A percentile compares a stretch with the other conserved stretches of the same genome.
Conservation (phyloP, 768 basidiomycete species). For the Tylopilus sp. region DNA sequence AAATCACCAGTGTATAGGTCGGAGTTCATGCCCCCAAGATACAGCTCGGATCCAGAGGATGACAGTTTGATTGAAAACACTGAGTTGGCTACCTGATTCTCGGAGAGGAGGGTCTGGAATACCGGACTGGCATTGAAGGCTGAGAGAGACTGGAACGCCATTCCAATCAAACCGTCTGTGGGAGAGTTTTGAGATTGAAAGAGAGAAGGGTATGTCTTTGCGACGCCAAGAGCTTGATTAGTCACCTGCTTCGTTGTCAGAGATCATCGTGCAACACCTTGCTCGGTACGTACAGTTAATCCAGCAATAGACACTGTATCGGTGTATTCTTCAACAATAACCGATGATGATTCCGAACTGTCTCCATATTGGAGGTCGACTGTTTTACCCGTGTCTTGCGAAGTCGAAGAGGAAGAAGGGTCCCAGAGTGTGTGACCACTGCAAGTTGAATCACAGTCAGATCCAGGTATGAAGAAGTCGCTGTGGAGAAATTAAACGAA, state of each 20-base stretch:
- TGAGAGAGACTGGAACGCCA: conserved; percentile 30
- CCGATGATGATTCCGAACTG: conserved; percentile 26
- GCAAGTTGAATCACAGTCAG: conserved; percentile 19
- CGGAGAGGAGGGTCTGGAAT: conserved; percentile 26
- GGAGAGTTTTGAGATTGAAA: not conserved
- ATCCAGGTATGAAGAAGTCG: too few relatives aligned
- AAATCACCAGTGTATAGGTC: too few relatives aligned
- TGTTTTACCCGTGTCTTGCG: conserved; percentile 14
- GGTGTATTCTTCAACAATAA: conserved; percentile 35
- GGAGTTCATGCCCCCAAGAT: conserved; percentile 39
- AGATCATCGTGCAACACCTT: not conserved
- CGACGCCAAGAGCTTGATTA: conserved; percentile 6
- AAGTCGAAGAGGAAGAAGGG: conserved; percentile 21
- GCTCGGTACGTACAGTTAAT: not conserved
- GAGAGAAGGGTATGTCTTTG: not conserved
- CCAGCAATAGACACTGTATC: conserved; percentile 25
- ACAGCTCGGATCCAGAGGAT: conserved; percentile 32
- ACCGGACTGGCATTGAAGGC: conserved; percentile 21
- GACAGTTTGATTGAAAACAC: conserved; percentile 25
- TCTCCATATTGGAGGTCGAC: conserved; percentile 37
- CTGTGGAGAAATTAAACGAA: too few relatives aligned
- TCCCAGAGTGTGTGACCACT: conserved; percentile 24
- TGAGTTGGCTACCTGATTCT: conserved; percentile 13
- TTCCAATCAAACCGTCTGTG: conserved; percentile 23
- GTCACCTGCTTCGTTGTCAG: conserved; percentile 7